Evolutionary conservation across 164 flowering plant genomes (phyloP), one percentile per base, ranked within the genome.

Genomic region (Chloranthus sessilifolius): DNA sequence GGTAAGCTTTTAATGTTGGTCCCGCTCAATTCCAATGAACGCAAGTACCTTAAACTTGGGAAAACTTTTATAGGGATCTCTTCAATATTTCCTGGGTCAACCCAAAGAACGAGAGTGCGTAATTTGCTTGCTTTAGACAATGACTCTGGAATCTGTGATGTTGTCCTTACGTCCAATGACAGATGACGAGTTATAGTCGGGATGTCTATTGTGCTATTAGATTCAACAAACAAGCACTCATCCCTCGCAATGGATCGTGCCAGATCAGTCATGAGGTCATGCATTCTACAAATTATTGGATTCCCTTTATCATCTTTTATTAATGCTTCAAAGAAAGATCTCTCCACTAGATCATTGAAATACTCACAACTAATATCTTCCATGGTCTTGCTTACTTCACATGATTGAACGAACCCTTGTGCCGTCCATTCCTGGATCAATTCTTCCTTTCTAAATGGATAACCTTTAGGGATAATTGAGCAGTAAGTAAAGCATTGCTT

Each of bases 391-490:
- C 30, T n/a, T n/a, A n/a, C 30, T 44, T 14, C 31, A 11, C 2
- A 24, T 11, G 48, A 15, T 44, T 22, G 7, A 20, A 47, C 27
- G 15, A 45, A 47, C 23, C 45, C 60, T 37, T 47, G 16, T 7
- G 52, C 60, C 29, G 36, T 55, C 66, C 66, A 62, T 17, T 41
- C 21, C 26, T 43, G 36, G 4, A 55, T 35, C 29, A 55, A 22
- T 11, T n/a, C 17, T 12, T 43, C 33, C 23, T 49, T 62, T 5
- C 16, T 12, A 34, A 55, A 43, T 1, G 9, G 2, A 26, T 43
- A 29, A 27, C 36, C 40, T 33, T 48, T 62, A 4, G 60, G 66
- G 39, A 55, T 55, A 1, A 62, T 19, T 1, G 51, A 50, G 45
- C 59, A 50, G 24, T 42, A 62, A 5, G 29, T 36, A 37, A 55